phyloP scores from a whole-genome alignment of 768 basidiomycete genomes.

The Naganishia randhawae region DNA sequence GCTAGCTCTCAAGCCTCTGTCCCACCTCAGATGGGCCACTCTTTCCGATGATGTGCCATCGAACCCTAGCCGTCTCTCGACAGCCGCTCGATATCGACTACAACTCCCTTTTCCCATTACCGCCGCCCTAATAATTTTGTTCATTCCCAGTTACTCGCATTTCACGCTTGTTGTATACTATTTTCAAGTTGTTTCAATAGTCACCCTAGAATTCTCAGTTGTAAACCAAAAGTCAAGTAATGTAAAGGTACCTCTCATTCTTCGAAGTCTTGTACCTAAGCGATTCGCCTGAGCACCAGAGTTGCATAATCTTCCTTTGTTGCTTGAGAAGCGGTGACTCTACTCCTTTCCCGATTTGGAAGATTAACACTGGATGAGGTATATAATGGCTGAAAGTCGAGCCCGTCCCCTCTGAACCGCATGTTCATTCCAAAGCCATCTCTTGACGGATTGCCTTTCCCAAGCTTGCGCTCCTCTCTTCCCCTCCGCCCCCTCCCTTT shows the following conservation, averaged over 20 bases:
- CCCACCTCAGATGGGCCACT: not conserved
- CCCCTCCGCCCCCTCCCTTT: not conserved
- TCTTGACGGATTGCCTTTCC: not conserved
- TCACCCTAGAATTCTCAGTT: not conserved
- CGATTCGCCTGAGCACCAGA: not conserved
- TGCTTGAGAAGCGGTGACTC: not conserved
- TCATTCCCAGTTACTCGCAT: not conserved
- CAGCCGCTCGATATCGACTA: not conserved
- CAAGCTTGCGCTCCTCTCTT: not conserved
- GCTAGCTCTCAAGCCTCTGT: not conserved
- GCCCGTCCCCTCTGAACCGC: not conserved
- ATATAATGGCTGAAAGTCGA: not conserved
- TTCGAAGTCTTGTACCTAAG: too few species aligned
- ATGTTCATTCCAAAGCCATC: too few species aligned
- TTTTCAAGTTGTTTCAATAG: not conserved
- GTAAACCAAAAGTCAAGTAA: not conserved
- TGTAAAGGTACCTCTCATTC: not conserved
- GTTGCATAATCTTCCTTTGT: not conserved
- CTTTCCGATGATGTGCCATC: too few species aligned
- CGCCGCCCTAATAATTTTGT: not conserved
- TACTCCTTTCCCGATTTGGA: not conserved
- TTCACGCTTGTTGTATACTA: not conserved
- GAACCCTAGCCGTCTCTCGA: too few species aligned
- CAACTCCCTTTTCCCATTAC: not conserved
- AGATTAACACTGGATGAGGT: not conserved